Base-by-base conservation (phyloP, 192 early-diverging fungal genomes). In the Coemansia reversa region DNA sequence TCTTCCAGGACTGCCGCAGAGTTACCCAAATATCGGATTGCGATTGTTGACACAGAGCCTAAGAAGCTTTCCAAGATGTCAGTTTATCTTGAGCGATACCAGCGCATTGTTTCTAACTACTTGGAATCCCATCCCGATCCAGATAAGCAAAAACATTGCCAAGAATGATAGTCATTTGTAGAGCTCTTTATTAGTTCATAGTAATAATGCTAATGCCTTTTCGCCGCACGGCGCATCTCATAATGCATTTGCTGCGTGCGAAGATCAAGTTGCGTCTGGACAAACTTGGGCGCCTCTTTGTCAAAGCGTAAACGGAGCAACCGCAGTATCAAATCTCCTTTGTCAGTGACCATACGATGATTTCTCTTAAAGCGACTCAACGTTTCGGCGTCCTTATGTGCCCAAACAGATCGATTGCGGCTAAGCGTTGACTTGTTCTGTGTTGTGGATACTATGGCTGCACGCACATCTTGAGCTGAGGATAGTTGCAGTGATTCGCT, bases 21-120 rank as follows among this genome's bases (percentile, higher is more conserved):
- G 25, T 22, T 77, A 47, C 61, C 76, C 5, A 54, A 58, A 24
- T 76, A 76, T 45, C 55, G 51, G 6, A 65, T 90, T 32, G 81
- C 70, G 4, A 66, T 88, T 24, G 76, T 93, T 7, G 92, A 93
- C 68, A 69, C 90, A 22, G 92, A 93, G 65, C 84, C 88, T 9
- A 93, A 92, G 58, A 74, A 80, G 48, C 68, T 88, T 8, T 45
- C 50, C 39, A 89, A 89, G 29, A 67, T 92, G 3, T 83, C 84
- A 9, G 53, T 50, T 32, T 86, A 89, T 59, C 72, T 66, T 22
- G 66, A 72, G 53, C 76, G 79, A 49, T 87, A 89, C 67, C 78
- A 76, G 35, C 52, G 51, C 7, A 88, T 92, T 35, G 84, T 88
- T 0, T 57, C 67, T 4, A 69, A 74, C 28, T 89, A 82, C 47